These are phyloP conservation scores for Codiaeum variegatum DNA, from an alignment of 441 rosid genomes.

Conservation along the genomic window DNA sequence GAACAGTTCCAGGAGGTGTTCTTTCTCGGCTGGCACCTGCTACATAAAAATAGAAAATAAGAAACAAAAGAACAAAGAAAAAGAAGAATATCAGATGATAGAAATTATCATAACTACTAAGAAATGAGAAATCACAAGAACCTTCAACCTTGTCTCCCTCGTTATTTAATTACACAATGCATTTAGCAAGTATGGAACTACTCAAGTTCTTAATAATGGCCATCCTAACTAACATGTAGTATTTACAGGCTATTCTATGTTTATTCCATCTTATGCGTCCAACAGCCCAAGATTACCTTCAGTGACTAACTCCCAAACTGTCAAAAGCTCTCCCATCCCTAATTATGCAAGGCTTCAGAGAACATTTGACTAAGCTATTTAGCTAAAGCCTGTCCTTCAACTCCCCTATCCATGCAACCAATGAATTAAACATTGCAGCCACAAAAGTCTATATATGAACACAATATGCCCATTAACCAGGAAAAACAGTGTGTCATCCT, in stretches of 20 bases:
- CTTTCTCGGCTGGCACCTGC: constrained; percentile 40
- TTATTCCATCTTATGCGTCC: neutral
- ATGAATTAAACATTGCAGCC: no score
- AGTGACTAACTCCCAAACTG: neutral
- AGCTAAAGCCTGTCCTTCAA: no score
- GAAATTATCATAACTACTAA: neutral
- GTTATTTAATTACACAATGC: neutral
- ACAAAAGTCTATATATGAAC: no score
- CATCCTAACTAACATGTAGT: neutral
- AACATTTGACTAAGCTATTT: no score
- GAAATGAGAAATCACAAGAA: neutral
- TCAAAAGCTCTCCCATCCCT: no score
- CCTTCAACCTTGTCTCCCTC: neutral
- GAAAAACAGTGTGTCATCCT: no score
- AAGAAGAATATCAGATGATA: neutral
- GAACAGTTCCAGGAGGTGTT: constrained; percentile 32
- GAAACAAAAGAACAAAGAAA: neutral
- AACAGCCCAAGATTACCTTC: neutral
- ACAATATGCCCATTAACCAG: no score
- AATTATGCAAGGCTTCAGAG: no score
- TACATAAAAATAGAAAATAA: neutral
- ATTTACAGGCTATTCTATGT: neutral
- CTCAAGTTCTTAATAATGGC: neutral
- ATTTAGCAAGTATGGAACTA: neutral
- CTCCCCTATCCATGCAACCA: no score